Evolutionary conservation across 2,329 filamentous ascomycete genomes (phyloP).

Genomic region (Alternaria infectoria): DNA sequence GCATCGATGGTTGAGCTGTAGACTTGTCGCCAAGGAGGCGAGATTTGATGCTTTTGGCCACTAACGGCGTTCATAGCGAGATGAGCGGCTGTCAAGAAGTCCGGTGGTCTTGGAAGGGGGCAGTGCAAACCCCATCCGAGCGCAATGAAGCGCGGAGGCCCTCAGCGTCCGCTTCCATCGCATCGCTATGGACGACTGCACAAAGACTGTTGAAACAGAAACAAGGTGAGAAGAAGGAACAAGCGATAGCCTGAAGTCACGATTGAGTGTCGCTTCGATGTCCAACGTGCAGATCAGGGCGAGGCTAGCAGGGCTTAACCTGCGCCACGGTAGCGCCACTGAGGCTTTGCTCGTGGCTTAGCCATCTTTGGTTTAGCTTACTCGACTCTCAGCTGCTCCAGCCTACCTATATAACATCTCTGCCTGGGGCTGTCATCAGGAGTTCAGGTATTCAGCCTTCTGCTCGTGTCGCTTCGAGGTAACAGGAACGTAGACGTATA

Average conservation of each 20-base stretch:
- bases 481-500: neutral
- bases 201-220: neutral
- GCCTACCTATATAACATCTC: neutral
- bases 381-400: neutral
- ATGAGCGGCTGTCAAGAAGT: conserved; percentile 11
- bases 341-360: neutral
- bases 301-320: conserved; percentile 4
- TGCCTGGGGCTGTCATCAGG: neutral
- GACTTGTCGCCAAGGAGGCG: neutral
- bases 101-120: conserved; percentile 17
- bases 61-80: conserved; percentile 8
- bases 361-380: neutral
- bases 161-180: neutral
- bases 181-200: neutral
- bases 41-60: conserved; percentile 4
- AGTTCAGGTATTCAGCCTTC: neutral
- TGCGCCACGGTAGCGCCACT: neutral
- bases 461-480: neutral
- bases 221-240: neutral
- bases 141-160: conserved; percentile 4
- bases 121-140: conserved; percentile 15
- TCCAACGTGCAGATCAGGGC: neutral
- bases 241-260: neutral
- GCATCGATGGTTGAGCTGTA: neutral
- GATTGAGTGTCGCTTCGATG: neutral